Evolutionary conservation across 108 stramenopile species (phyloP).

Genomic region (Schizochytrium sp.): DNA sequence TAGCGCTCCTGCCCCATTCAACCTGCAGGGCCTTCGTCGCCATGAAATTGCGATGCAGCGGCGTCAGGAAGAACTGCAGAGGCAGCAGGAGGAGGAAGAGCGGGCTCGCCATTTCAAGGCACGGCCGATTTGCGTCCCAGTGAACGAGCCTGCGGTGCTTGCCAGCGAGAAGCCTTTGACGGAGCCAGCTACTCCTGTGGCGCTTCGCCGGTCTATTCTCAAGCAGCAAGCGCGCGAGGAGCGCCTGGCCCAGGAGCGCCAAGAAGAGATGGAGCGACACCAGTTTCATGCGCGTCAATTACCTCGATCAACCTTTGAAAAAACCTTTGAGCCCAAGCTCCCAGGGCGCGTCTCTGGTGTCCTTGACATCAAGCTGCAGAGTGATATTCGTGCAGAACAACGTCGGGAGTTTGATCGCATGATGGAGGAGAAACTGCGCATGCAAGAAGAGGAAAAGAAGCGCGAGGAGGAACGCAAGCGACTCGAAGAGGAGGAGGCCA

Average conservation of each 20-base stretch:
- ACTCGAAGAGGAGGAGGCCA: neutral
- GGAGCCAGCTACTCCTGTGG: neutral
- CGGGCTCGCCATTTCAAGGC: neutral
- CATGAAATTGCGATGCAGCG: neutral
- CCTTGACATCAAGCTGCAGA: neutral
- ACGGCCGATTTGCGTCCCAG: neutral
- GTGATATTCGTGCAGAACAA: neutral
- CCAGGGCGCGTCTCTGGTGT: neutral
- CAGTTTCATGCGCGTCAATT: neutral
- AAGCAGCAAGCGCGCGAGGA: neutral
- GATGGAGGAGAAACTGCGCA: neutral
- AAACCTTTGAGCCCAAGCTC: neutral
- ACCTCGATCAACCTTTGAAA: neutral
- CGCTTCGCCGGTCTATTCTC: neutral
- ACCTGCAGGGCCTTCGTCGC: neutral
- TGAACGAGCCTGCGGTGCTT: neutral
- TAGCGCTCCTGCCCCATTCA: neutral
- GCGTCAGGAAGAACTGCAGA: neutral
- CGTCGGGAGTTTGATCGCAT: neutral
- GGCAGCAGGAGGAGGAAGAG: conserved; percentile 1
- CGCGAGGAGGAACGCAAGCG: neutral
- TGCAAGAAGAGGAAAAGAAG: neutral
- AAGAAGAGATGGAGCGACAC: neutral
- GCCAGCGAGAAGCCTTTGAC: neutral
- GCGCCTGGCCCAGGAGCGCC: neutral